Percentiles rank a stretch among this genome's conserved stretches.
These are phyloP conservation scores for Groenewaldozyma salmanticensis DNA, from an alignment of 805 yeast species.

Conservation along the genomic window DNA sequence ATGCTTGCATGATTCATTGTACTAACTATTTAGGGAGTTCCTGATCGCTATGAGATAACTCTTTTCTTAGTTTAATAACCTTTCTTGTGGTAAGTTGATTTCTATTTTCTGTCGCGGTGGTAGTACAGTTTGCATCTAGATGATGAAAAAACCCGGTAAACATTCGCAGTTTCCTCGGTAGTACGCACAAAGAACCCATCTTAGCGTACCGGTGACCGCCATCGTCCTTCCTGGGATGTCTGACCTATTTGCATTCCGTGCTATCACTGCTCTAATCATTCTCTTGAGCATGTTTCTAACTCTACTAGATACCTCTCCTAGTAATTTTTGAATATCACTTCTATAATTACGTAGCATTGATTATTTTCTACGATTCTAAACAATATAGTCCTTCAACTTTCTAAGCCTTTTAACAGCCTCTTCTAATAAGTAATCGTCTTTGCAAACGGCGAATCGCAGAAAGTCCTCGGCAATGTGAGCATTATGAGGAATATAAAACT, in stretches of 20 bases:
- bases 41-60: slow-evolving; percentile 1
- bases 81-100: neutral
- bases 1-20: too few species aligned
- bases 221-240: slow-evolving; percentile 35
- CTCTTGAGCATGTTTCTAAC: slow-evolving; percentile 1
- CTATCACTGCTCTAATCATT: neutral
- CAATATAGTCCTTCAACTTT: slow-evolving; percentile 55
- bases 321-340: neutral
- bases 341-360: neutral
- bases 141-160: slow-evolving; percentile 28
- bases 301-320: neutral
- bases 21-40: slow-evolving; percentile 1
- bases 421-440: slow-evolving; percentile 69
- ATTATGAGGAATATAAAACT: slow-evolving; percentile 65
- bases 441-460: slow-evolving; percentile 92
- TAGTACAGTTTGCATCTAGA: slow-evolving; percentile 10
- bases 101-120: neutral
- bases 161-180: slow-evolving; percentile 39
- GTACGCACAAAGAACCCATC: slow-evolving; percentile 31
- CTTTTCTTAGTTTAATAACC: neutral
- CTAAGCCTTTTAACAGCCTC: slow-evolving; percentile 73
- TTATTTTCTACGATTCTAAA: neutral
- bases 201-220: slow-evolving; percentile 33
- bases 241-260: slow-evolving; percentile 19
- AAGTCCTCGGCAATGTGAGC: slow-evolving; percentile 73